Evolutionary conservation across 257 asterid species (phyloP).

Genomic region (Avicennia marina): DNA sequence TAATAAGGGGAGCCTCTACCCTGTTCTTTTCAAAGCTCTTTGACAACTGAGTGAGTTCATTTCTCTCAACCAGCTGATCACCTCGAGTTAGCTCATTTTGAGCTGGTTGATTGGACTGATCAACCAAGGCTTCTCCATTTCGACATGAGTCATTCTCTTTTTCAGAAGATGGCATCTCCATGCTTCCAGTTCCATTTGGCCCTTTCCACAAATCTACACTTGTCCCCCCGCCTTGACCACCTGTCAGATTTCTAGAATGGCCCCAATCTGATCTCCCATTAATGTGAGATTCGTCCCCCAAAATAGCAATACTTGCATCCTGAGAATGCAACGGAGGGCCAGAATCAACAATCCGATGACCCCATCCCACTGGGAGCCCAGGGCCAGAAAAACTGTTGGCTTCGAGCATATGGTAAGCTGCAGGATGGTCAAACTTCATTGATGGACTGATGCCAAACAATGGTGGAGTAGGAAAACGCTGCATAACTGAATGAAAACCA

Average conservation of each 20-base stretch:
- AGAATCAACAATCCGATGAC: conserved; percentile 58
- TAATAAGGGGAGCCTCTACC: conserved; percentile 28
- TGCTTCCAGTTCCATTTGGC: conserved; percentile 44
- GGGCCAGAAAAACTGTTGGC: conserved; percentile 76
- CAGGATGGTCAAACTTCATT: conserved; percentile 74
- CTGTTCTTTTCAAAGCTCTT: conserved; percentile 38
- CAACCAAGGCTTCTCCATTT: conserved; percentile 36
- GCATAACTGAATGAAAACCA: conserved; percentile 77
- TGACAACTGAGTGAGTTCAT: conserved; percentile 31
- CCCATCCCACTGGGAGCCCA: conserved; percentile 86
- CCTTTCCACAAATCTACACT: conserved; percentile 70
- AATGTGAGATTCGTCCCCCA: conserved; percentile 72
- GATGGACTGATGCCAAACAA: conserved; percentile 78
- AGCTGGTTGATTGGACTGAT: conserved; percentile 41
- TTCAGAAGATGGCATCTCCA: conserved; percentile 53
- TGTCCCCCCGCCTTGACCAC: conserved; percentile 57
- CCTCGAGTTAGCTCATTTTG: conserved; percentile 40
- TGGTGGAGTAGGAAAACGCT: conserved; percentile 70
- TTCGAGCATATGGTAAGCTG: conserved; percentile 73
- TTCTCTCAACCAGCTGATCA: conserved; percentile 45
- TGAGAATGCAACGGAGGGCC: conserved; percentile 64
- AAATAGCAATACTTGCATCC: conserved; percentile 64
- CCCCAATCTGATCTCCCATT: conserved; percentile 92
- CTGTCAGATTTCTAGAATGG: conserved; percentile 41
- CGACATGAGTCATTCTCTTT: conserved; percentile 48